phyloP scores from a whole-genome alignment of 768 basidiomycete genomes.

The Nidularia sp. region DNA sequence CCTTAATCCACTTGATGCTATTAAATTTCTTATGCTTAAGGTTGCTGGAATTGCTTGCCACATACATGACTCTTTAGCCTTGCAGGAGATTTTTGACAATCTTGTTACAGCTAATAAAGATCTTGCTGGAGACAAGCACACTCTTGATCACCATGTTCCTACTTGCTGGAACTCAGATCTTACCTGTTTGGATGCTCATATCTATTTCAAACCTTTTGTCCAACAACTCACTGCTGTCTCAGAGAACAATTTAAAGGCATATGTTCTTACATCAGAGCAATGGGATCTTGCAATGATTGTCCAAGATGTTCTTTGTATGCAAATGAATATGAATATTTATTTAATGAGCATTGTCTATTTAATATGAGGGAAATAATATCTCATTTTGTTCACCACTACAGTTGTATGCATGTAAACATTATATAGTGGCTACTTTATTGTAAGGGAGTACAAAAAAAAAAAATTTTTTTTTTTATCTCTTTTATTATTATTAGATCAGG shows the following conservation, averaged over 20 bases:
- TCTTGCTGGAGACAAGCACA: background rate
- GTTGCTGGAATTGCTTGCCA: conserved; percentile 12
- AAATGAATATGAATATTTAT: too few relatives aligned
- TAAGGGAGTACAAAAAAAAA: too few relatives aligned
- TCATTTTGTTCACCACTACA: too few relatives aligned
- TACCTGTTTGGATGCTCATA: conserved; percentile 12
- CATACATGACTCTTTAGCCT: conserved; percentile 18
- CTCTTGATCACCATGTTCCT: conserved; percentile 17
- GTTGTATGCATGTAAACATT: too few relatives aligned
- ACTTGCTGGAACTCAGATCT: conserved; percentile 26
- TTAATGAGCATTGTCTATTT: too few relatives aligned
- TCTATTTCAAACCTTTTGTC: conserved; percentile 12
- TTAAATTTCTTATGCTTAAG: background rate
- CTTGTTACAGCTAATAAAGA: conserved; percentile 10
- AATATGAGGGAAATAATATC: too few relatives aligned
- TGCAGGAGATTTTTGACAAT: conserved; percentile 14
- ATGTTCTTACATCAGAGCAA: conserved; percentile 2
- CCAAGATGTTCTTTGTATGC: conserved; percentile 5
- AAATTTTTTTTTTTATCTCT: too few relatives aligned
- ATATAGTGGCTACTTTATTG: too few relatives aligned
- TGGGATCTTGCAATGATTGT: conserved; percentile 8
- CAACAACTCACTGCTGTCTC: conserved; percentile 8
- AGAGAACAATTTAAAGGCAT: conserved; percentile 7
- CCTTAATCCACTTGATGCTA: conserved; percentile 8
- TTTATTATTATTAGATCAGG: too few relatives aligned